Evolutionary conservation across 495 filamentous ascomycete genomes (phyloP), one percentile per base, ranked within the genome.

Genomic region (Xylaria longipes): DNA sequence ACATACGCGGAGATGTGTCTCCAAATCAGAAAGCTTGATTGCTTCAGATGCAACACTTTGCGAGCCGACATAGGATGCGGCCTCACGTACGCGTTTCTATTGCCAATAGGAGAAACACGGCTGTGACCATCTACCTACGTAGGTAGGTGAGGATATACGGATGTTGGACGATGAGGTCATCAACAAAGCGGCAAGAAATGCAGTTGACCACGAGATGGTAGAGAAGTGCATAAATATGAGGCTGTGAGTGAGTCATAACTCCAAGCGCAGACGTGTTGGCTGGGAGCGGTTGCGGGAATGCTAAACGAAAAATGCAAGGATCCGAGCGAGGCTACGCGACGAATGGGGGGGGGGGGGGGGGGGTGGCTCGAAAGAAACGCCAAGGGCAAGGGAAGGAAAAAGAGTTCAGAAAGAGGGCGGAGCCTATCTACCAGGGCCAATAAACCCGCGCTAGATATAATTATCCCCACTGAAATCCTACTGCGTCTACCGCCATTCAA

Each of bases 401-500:
- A 37, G 22, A 58, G 46, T 27, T 56, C 0, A 25, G 29, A 61
- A 54, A 61, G n/a, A 31, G 54, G 70, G 50, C 27, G 54, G 56
- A 65, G 61, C 50, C 22, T 64, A 27, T 57, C 25, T 65, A n/a
- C 48, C 29, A 71, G 25, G 43, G 22, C 69, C 69, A 71, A 66
- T 70, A 29, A 41, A 25, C 48, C 45, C 37, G 37, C 68, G 37
- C n/a, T 33, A 46, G n/a, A 15, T 29, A 27, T 33, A 33, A 60
- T 41, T 31, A 58, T 33, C 35, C 48, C 69, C 69, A 66, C 69
- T 52, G 61, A 68, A 70, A 69, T 60, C 57, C 69, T 68, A 68
- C 73, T 41, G 39, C 62, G 69, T 71, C 70, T 72, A 65, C 75
- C 72, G 72, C 72, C 63, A 77, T 67, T 74, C 72, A 70, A 75